These are phyloP conservation scores for Anisodus tanguticus DNA, from an alignment of 257 asterid species.

Conservation along the genomic window DNA sequence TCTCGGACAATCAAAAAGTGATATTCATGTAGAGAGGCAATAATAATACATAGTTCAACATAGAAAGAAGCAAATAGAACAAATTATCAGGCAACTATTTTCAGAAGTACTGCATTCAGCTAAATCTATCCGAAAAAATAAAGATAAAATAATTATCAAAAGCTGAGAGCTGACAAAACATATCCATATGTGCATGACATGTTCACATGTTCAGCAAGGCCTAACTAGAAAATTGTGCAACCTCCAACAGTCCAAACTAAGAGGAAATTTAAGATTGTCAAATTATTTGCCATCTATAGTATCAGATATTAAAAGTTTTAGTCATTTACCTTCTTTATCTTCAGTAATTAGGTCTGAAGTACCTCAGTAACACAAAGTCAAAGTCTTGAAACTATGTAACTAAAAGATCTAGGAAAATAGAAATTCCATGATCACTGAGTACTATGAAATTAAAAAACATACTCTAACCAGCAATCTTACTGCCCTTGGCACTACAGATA, in stretches of 20 bases:
- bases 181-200: neutral
- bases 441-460: neutral
- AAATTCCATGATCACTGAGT: neutral
- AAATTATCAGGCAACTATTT: neutral
- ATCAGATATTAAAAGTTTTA: neutral
- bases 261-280: neutral
- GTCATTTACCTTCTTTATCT: neutral
- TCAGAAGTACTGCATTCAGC: constrained; percentile 11
- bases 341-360: neutral
- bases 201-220: neutral
- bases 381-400: neutral
- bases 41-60: neutral
- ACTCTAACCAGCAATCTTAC: constrained; percentile 18
- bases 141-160: constrained; percentile 16
- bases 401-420: constrained; percentile 14
- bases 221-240: constrained; percentile 24
- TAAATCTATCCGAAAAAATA: neutral
- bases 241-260: constrained; percentile 19
- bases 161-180: constrained; percentile 16
- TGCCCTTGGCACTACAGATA: neutral
- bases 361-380: neutral
- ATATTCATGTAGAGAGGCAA: neutral
- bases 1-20: neutral
- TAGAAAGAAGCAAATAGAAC: neutral
- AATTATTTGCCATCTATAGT: neutral